Evolutionary conservation across 1,284 basidiomycete genomes (phyloP), one percentile per base, ranked within the genome.

Genomic region (Porodaedalea pini): DNA sequence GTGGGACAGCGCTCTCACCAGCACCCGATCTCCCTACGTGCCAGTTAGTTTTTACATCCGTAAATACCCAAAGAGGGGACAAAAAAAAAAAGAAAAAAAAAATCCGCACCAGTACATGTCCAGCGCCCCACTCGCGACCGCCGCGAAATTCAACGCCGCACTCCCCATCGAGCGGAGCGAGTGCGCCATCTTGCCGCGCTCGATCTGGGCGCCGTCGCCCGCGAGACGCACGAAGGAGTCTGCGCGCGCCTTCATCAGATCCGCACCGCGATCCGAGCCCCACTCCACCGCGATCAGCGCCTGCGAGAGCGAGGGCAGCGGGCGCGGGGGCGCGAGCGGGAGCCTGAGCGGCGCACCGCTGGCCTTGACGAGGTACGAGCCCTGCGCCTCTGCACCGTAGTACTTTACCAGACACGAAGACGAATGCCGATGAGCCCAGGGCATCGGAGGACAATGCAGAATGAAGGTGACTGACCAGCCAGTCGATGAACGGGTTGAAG

Each of bases 271-370:
- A 70, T 96, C 94, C 0, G 88, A 90, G 27, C 95, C 95, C 88
- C 93, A 98, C 73, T 98, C 95, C 52, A 95, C 79, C 2, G 86
- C 94, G 40, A 97, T 79, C 29, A 94, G 79, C 3, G 92, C 94
- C 66, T 92, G 86, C 25, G 84, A 84, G 10, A 98, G 81, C 8
- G 85, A 86, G 1, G 79, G 73, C 4, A 95, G 78, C 0, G 88
- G 85, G 50, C 87, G 86, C 4, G 89, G 81, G 0, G 74, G 67
- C 6, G 81, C 77, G 27, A 90, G 75, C 0, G 94, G 92, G 15
- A 96, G 78, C 43, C 85, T 90, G 23, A 86, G 74, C n/a, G 83
- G 80, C 15, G 70, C 34, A n/a, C 73, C 70, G 8, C 75, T 75
- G 41, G 77, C 76, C 63, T 75, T 65, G 61, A 83, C 83, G 37